These are phyloP conservation scores for Flagelloscypha sp. DNA, from an alignment of 768 basidiomycete genomes.

Conservation along the genomic window DNA sequence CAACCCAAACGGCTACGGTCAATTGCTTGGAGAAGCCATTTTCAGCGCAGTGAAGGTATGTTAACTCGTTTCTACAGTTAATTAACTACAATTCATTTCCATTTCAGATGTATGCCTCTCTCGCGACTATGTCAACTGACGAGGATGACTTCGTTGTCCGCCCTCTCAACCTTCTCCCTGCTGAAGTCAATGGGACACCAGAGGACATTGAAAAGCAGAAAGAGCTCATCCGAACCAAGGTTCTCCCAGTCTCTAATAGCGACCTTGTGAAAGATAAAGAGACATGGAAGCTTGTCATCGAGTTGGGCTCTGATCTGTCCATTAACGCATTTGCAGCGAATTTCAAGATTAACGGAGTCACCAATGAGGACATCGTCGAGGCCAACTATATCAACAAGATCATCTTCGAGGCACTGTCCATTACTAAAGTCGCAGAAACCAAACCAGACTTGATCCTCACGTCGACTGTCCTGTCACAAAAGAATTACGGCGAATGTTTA, in stretches of 20 bases:
- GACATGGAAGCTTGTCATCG: slow-evolving; percentile 16
- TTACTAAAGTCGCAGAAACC: slow-evolving; percentile 18
- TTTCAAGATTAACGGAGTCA: slow-evolving; percentile 25
- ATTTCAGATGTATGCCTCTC: slow-evolving; percentile 28
- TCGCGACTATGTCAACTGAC: slow-evolving; percentile 30
- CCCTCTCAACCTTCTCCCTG: slow-evolving; percentile 30
- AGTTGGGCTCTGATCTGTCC: slow-evolving; percentile 32
- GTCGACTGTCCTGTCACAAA: slow-evolving; percentile 23
- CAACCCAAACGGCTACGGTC: slow-evolving; percentile 29
- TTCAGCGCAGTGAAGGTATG: slow-evolving; percentile 28
- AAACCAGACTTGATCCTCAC: slow-evolving; percentile 16
- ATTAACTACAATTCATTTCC: neutral
- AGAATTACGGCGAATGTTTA: slow-evolving; percentile 26
- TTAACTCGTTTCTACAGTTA: neutral
- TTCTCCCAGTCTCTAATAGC: slow-evolving; percentile 21
- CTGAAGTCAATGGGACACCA: slow-evolving; percentile 17
- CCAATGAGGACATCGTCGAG: slow-evolving; percentile 29
- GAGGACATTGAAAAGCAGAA: slow-evolving; percentile 20
- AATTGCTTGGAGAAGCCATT: slow-evolving; percentile 28
- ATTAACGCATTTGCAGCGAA: slow-evolving; percentile 40
- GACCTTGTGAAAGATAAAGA: slow-evolving; percentile 21
- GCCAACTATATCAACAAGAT: slow-evolving; percentile 32
- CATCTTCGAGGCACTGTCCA: slow-evolving; percentile 31
- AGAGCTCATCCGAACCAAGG: slow-evolving; percentile 23
- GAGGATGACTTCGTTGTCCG: slow-evolving; percentile 26